These are phyloP conservation scores for Conoideocrella luteorostrata DNA, from an alignment of 2,329 filamentous ascomycete species.

Conservation along the genomic window DNA sequence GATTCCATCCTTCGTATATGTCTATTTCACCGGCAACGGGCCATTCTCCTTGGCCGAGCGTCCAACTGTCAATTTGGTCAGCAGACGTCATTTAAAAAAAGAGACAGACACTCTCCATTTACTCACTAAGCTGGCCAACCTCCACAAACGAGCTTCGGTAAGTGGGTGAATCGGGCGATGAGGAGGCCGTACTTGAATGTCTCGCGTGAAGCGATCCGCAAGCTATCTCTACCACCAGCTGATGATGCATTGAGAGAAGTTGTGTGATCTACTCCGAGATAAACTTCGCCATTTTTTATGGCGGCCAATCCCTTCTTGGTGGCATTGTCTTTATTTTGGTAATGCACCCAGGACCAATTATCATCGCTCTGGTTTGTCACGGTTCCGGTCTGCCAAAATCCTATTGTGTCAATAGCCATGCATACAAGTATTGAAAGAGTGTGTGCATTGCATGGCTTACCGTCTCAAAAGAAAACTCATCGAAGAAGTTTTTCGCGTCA, in stretches of 20 bases:
- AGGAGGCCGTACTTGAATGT: constrained; percentile 59
- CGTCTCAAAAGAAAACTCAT: constrained; percentile 32
- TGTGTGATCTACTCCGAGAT: constrained; percentile 28
- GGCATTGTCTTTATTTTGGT: constrained; percentile 26
- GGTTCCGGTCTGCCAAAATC: constrained; percentile 8
- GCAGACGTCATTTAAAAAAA: no score
- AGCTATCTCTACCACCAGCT: constrained; percentile 43
- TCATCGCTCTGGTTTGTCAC: constrained; percentile 15
- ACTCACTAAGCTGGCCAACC: constrained; percentile 61
- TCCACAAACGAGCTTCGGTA: constrained; percentile 60
- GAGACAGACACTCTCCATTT: no score
- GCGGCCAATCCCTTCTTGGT: constrained; percentile 21
- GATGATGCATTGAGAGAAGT: constrained; percentile 8
- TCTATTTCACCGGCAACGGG: constrained; percentile 56
- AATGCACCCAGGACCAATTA: constrained; percentile 40
- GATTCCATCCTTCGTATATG: constrained; percentile 59
- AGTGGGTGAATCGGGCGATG: constrained; percentile 40
- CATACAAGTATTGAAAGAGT: no score
- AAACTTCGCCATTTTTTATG: constrained; percentile 23
- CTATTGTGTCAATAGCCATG: constrained; percentile 15
- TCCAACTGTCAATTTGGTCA: no score
- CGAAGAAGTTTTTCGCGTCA: constrained; percentile 34
- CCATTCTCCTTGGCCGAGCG: constrained; percentile 43
- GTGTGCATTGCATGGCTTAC: no score
- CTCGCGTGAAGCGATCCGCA: constrained; percentile 58